Evolutionary conservation across 23 red algal genomes (phyloP), one percentile per base, ranked within the genome.

Genomic region (Gracilaria domingensis): DNA sequence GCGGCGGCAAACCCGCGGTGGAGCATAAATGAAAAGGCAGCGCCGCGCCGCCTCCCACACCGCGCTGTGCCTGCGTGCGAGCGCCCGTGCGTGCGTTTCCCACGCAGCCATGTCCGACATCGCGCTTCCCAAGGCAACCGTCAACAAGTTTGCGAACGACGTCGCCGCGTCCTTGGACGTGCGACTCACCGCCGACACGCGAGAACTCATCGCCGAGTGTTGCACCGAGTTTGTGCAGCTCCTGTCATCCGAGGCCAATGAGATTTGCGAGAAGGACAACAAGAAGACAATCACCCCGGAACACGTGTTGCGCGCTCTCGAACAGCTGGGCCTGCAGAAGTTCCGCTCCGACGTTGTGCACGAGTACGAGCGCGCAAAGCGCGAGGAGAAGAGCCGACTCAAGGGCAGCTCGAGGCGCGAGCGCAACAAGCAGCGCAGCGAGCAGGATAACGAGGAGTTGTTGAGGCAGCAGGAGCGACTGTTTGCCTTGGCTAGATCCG

Each of bases 81-180:
- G n/a, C n/a, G n/a, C n/a, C n/a, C n/a, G n/a, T n/a, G n/a, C n/a
- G n/a, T n/a, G n/a, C n/a, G n/a, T 45, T 11, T 45, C 42, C 4
- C 32, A 77, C 48, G 25, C 73, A 50, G 1, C n/a, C 51, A 77
- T 77, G 72, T 50, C 84, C 42, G 92, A 94, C 42, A 80, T 98
- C 39, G 96, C 96, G 49, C 74, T 98, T 18, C 96, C 96, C 24
- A 98, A 98, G 58, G 93, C 96, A 0, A 98, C 96, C 20, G 96
- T 98, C 32, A 98, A 98, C 96, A 98, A 98, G 84, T 94, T 98
- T 72, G 91, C 91, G 28, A 98, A 94, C 62, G 96, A 98, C 51
- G 81, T 98, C 21, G 86, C 93, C 4, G 51, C 44, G 18, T 53
- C 67, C 28, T 24, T 86, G 18, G 79, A 95, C 34, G 81, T 95